Conservation (phyloP, 1,284 basidiomycete species). For the Sporisorium reilianum region DNA sequence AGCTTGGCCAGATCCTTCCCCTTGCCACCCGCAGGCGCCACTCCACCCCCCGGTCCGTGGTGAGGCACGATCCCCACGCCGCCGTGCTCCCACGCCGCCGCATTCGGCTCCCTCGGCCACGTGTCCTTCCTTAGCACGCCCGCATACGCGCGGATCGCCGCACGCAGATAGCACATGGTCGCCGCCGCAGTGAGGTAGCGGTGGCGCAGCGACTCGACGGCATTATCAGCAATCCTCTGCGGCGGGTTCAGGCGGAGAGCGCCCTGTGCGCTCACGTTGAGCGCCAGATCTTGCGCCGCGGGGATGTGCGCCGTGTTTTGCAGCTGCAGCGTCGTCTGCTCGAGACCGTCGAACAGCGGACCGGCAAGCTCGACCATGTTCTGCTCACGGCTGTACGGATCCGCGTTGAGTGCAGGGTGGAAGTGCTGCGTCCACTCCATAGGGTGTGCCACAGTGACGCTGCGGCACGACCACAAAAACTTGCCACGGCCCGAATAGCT, state of each 20-base stretch:
- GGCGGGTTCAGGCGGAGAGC: constrained; percentile 27
- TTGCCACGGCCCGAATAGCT: constrained; percentile 56
- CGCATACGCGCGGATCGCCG: constrained; percentile 43
- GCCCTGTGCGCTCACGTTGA: not conserved
- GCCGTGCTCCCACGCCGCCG: constrained; percentile 25
- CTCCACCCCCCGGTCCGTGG: constrained; percentile 39
- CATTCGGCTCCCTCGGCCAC: constrained; percentile 38
- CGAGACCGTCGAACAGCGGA: constrained; percentile 39
- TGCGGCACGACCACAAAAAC: constrained; percentile 47
- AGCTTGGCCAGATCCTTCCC: constrained; percentile 34
- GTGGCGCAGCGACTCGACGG: constrained; percentile 32
- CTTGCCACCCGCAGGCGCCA: constrained; percentile 41
- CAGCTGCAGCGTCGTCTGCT: constrained; percentile 28
- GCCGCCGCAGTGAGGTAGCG: constrained; percentile 56
- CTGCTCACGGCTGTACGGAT: constrained; percentile 26
- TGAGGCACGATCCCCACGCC: constrained; percentile 30
- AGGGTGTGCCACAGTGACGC: constrained; percentile 48
- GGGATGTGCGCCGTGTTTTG: constrained; percentile 13
- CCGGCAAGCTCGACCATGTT: constrained; percentile 50
- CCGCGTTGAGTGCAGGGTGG: constrained; percentile 51
- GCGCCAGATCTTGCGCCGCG: not conserved
- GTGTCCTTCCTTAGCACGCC: constrained; percentile 25
- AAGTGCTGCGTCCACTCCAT: constrained; percentile 64
- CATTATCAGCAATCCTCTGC: constrained; percentile 50
- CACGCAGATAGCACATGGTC: constrained; percentile 51